These are phyloP conservation scores for Chaetothyriales sp. DNA, from an alignment of 2,329 filamentous ascomycete species.

Conservation along the genomic window DNA sequence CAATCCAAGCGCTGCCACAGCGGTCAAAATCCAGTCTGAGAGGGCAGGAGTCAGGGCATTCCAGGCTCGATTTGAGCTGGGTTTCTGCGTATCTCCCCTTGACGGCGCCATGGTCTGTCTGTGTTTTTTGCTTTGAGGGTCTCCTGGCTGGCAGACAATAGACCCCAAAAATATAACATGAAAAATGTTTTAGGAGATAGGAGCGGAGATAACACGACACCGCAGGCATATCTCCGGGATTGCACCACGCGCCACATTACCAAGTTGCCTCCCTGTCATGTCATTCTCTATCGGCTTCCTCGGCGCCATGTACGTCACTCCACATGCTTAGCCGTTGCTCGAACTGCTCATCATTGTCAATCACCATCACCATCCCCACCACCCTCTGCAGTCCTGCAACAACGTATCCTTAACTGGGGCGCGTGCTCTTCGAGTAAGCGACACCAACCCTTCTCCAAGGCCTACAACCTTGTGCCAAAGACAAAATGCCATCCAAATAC, in stretches of 20 bases:
- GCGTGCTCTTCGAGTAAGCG: not conserved
- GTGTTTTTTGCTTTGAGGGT: not conserved
- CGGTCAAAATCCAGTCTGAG: constrained; percentile 74
- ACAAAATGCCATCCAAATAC: constrained; percentile 33
- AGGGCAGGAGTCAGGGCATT: constrained; percentile 53
- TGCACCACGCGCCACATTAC: not conserved
- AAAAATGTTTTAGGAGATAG: not conserved
- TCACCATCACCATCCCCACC: not conserved
- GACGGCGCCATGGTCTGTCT: constrained; percentile 15
- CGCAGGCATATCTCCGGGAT: not conserved
- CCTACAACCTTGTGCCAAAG: not conserved
- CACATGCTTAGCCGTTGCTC: not conserved
- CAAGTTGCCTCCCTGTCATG: not conserved
- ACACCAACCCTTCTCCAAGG: not conserved
- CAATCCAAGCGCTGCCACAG: constrained; percentile 72
- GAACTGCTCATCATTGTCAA: not conserved
- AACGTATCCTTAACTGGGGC: not conserved
- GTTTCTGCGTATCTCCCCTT: constrained; percentile 34
- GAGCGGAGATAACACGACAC: not conserved
- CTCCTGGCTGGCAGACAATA: not conserved
- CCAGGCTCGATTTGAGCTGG: constrained; percentile 42
- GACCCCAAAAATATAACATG: not conserved
- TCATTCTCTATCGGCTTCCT: not conserved
- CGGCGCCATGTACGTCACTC: not conserved
- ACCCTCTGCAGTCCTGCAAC: not conserved